Evolutionary conservation across 2,329 filamentous ascomycete genomes (phyloP), one percentile per base, ranked within the genome.

Genomic region (Penicillium sp.): DNA sequence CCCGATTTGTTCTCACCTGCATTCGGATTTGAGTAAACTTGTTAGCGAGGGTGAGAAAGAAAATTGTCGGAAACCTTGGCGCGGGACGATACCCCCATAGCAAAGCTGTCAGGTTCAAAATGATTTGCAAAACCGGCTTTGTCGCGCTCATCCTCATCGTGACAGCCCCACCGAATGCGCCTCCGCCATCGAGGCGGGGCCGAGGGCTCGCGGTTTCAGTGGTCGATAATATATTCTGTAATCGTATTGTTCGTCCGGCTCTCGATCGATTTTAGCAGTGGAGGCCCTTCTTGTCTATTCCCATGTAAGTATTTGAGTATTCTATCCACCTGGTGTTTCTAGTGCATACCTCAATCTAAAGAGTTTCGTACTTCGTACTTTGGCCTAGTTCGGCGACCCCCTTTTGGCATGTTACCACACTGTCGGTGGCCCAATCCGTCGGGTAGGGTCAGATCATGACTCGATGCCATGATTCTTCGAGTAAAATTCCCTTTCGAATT

Each of bases 101-200:
- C 43, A 39, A 56, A 44, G 32, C 51, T 43, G 42, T 51, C 36
- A 45, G 32, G 33, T 47, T 26, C n/a, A 13, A 4, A 30, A 44
- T 32, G 33, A 51, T 18, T 47, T 21, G 36, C 20, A 43, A 43
- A 39, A 33, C 9, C 27, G 18, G 2, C 15, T 39, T n/a, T 20
- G 10, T 40, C 9, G 7, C 32, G 33, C 36, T 33, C 4, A 42
- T 46, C 36, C 36, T 33, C 4, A 42, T 46, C 36, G 44, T 56
- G 48, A 49, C 45, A 55, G 51, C 52, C 60, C 47, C 54, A 54
- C 52, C 36, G 27, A 27, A 46, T 15, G 32, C 42, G 46, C 27
- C 24, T 46, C 24, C 33, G 24, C 50, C 45, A 40, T 54, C 17
- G 24, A 21, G 54, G 52, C 48, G 58, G 56, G 51, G 56, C 58